Conservation (phyloP, 108 stramenopile species). For the Tribonema minus region DNA sequence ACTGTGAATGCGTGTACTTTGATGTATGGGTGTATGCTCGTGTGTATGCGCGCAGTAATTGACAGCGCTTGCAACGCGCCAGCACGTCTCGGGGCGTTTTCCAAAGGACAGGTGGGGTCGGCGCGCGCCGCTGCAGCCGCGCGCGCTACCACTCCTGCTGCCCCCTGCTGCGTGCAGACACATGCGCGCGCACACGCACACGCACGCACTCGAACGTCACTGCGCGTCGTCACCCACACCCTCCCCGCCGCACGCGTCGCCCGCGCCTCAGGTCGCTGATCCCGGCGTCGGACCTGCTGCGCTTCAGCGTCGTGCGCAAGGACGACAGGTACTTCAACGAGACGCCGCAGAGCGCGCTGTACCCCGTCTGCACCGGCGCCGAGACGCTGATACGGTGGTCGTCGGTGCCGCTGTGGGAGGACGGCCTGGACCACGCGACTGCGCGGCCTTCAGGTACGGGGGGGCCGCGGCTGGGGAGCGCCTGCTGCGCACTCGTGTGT, state of each 20-base stretch:
- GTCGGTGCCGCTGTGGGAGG: too few species aligned
- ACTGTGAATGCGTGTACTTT: neutral
- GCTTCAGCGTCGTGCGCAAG: neutral
- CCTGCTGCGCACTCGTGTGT: too few species aligned
- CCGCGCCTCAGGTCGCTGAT: neutral
- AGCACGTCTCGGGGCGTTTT: too few species aligned
- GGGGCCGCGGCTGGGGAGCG: too few species aligned
- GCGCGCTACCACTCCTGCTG: neutral
- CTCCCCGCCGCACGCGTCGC: neutral
- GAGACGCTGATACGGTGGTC: too few species aligned
- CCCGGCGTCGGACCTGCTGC: neutral
- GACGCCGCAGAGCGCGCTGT: neutral
- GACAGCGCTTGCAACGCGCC: too few species aligned
- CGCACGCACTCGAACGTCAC: too few species aligned
- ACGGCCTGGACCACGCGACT: too few species aligned
- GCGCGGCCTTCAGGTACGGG: too few species aligned
- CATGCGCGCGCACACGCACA: neutral
- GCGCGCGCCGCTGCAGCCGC: neutral
- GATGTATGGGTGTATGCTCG: neutral
- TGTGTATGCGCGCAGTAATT: too few species aligned
- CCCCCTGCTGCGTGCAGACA: neutral
- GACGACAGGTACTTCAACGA: neutral
- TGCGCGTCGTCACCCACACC: neutral
- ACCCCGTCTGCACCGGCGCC: neutral
- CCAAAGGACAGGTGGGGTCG: too few species aligned